Evolutionary conservation across 2,329 filamentous ascomycete genomes (phyloP), one percentile per base, ranked within the genome.

Genomic region (Sporothrix brasiliensis): DNA sequence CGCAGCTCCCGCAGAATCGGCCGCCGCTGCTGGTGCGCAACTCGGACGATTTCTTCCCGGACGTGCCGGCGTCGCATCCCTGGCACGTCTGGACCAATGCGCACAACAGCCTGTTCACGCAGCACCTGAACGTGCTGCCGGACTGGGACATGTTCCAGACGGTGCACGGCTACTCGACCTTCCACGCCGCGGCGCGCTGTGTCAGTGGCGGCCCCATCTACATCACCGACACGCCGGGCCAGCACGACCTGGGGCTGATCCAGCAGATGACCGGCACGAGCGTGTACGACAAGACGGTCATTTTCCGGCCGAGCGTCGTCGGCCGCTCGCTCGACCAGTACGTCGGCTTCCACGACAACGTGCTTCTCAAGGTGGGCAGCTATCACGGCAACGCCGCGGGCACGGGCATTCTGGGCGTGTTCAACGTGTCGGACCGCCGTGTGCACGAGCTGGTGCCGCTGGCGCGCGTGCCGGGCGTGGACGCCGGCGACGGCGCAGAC

Each of bases 1-100:
- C 90, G 0, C 92, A 96, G 75, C 82, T 97, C 30, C 91, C 91
- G 0, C 87, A 84, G n/a, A 92, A 91, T 77, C 88, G 89, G 66
- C 92, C 92, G 0, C 83, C 88, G 0, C 84, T 96, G 30, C 83
- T 94, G 0, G 86, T 93, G 21, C 91, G 95, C 61, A 98, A 96
- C 80, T 96, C 92, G 0, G 94, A 90, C 73, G 92, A 98, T 80
- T 99, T 94, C 83, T 97, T 96, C 79, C 95, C 95, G 0, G 88
- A 93, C 58, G 86, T 93, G 4, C 87, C 90, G 0, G 86, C 88
- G 0, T 93, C 91, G 7, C 95, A 99, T 73, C 88, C 94, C 0
- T 99, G 95, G 94, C 95, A 99, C 79, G 86, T 98, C 49, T 99
- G 96, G 84, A 88, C 91, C 73, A 99, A 98, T 77, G 94, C 94